Evolutionary conservation across 352 stramenopile genomes (phyloP).

Genomic region (Globisporangium nunn): DNA sequence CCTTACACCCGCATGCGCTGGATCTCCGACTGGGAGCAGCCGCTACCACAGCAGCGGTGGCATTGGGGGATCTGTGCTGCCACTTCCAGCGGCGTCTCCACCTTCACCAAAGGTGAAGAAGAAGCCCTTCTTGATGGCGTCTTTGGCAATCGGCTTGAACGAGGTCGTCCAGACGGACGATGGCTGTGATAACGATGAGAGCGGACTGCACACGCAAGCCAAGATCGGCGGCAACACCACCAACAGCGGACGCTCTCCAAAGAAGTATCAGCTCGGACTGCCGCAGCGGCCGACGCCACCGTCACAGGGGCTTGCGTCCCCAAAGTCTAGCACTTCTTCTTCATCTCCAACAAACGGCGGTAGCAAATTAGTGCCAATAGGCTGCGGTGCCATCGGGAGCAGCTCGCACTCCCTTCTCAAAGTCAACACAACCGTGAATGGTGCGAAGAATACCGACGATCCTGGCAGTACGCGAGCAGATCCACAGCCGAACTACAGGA

Average conservation of each 20-base stretch:
- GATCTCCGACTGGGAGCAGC: background rate
- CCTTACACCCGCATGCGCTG: background rate
- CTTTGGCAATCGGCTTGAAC: conserved; percentile 8
- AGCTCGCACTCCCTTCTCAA: conserved; percentile 1
- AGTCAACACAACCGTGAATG: conserved; percentile 10
- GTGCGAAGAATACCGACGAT: background rate
- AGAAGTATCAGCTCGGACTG: conserved; percentile 9
- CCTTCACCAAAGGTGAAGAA: conserved; percentile 3
- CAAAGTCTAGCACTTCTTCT: background rate
- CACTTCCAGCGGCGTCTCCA: conserved; percentile 2
- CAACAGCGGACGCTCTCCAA: background rate
- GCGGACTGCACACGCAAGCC: background rate
- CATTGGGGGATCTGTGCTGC: background rate
- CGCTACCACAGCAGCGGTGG: background rate
- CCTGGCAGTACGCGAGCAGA: background rate
- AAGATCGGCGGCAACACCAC: background rate
- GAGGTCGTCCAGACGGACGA: conserved; percentile 6
- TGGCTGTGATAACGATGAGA: background rate
- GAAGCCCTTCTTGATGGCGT: conserved; percentile 11
- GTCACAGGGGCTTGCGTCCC: background rate
- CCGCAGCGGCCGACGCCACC: conserved; percentile 3
- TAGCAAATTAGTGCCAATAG: conserved; percentile 8
- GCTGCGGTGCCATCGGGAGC: background rate
- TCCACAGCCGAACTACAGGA: conserved; percentile 1
- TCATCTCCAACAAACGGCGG: conserved; percentile 1